Evolutionary conservation across 192 early-diverging fungal genomes (phyloP).

Genomic region (Mortierella claussenii): DNA sequence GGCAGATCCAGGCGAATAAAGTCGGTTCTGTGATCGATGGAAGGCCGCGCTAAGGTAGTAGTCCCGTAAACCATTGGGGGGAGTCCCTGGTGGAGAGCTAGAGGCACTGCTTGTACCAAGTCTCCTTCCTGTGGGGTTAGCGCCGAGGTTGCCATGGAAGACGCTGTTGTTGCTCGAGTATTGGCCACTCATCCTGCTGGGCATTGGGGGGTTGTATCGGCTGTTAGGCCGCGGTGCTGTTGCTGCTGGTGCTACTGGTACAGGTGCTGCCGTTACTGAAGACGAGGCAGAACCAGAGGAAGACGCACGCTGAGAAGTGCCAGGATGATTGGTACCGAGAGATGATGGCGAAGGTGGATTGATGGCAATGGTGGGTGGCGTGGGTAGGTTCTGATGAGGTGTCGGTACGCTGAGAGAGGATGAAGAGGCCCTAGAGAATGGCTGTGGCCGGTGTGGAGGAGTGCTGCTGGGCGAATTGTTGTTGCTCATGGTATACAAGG

Average conservation of each 20-base stretch:
- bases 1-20: slow-evolving; percentile 14
- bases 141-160: slow-evolving; percentile 15
- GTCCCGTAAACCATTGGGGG: slow-evolving; percentile 44
- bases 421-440: slow-evolving; percentile 11
- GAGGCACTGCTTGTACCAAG: slow-evolving; percentile 32
- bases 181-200: slow-evolving; percentile 40
- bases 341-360: slow-evolving; percentile 27
- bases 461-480: slow-evolving; percentile 24
- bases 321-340: background rate
- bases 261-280: too few species aligned
- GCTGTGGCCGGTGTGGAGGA: slow-evolving; percentile 13
- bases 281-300: too few species aligned
- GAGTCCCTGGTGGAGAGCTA: slow-evolving; percentile 43
- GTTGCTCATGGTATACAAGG: slow-evolving; percentile 24
- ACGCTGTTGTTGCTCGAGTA: slow-evolving; percentile 42
- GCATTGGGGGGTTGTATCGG: slow-evolving; percentile 46
- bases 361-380: slow-evolving; percentile 11
- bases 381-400: background rate
- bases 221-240: background rate
- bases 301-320: background rate
- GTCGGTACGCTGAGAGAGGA: slow-evolving; percentile 12
- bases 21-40: slow-evolving; percentile 16
- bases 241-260: slow-evolving; percentile 1
- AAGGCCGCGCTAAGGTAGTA: slow-evolving; percentile 42
- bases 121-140: background rate